Evolutionary conservation across 2,329 filamentous ascomycete genomes (phyloP), one percentile per base, ranked within the genome.

Genomic region (Colletotrichum zoysiae): DNA sequence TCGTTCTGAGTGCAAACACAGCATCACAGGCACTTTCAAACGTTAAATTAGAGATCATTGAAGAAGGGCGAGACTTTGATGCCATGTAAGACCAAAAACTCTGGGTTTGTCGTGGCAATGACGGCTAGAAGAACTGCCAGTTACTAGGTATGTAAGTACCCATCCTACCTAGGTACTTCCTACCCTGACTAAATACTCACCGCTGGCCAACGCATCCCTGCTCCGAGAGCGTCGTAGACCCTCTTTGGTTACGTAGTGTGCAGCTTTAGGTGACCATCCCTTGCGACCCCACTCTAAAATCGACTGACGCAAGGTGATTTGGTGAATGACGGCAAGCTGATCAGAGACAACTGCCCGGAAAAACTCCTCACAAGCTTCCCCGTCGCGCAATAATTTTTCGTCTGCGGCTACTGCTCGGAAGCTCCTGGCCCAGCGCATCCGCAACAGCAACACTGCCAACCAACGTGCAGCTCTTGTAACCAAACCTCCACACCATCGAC

Each of bases 401-500:
- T 64, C 71, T 57, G 56, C 59, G 67, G 65, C 35, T 33, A 40
- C 65, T 51, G 30, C 48, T 53, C 64, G 51, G 57, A 64, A 74
- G 63, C 69, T 68, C 60, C 63, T 44, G 35, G 64, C 26, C 57
- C 70, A 71, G 70, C 70, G 70, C 70, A 66, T 55, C 38, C 61
- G 70, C 58, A 66, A 61, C 65, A 63, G 64, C 59, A 50, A 55
- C 51, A 65, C 30, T 42, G 57, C 30, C 68, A 63, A 42, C 59
- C 63, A 68, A 55, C 63, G 76, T 74, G 77, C 78, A 77, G 79
- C 77, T 78, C 74, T 76, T 76, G 75, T 75, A 71, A 66, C 77
- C 76, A 73, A 65, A 77, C 76, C 76, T 75, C 77, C 77, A 77
- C 79, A 80, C 78, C 79, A 81, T 80, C 78, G 59, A 60, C 70